phyloP scores from a whole-genome alignment of 495 filamentous ascomycete genomes.

The Stereocaulon alpinum region DNA sequence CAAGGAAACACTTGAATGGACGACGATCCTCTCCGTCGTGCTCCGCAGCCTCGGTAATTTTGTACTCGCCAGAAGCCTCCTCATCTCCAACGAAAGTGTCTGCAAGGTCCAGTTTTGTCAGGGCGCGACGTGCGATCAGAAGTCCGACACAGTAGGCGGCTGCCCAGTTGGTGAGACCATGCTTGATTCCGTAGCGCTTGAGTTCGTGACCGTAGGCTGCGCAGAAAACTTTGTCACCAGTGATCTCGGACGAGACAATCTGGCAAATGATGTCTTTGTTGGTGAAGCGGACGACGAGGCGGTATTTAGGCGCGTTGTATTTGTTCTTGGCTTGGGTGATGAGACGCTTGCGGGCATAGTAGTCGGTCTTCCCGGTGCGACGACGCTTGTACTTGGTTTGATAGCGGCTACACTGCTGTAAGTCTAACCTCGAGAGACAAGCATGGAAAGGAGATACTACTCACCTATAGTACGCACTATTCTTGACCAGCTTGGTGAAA shows the following conservation, averaged over 20 bases:
- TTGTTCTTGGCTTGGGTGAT: slow-evolving; percentile 99
- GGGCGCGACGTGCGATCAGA: slow-evolving; percentile 87
- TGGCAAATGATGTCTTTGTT: slow-evolving; percentile 98
- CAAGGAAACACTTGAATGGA: slow-evolving; percentile 97
- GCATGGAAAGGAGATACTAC: slow-evolving; percentile 22
- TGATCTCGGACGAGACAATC: slow-evolving; percentile 93
- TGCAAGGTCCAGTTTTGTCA: slow-evolving; percentile 91
- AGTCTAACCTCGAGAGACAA: slow-evolving; percentile 4
- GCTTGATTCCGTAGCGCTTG: slow-evolving; percentile 87
- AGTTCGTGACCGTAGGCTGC: slow-evolving; percentile 97
- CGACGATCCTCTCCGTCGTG: slow-evolving; percentile 73
- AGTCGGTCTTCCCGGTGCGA: slow-evolving; percentile 96
- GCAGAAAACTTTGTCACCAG: slow-evolving; percentile 90
- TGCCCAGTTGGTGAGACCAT: slow-evolving; percentile 99
- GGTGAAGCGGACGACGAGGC: slow-evolving; percentile 99
- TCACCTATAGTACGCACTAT: slow-evolving; percentile 94
- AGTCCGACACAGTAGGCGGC: slow-evolving; percentile 95
- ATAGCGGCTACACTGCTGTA: slow-evolving; percentile 60
- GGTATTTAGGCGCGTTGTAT: slow-evolving; percentile 99
- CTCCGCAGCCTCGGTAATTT: slow-evolving; percentile 83
- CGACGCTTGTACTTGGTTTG: slow-evolving; percentile 99
- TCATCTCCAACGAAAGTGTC: slow-evolving; percentile 87
- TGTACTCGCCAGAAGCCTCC: slow-evolving; percentile 90
- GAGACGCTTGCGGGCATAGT: slow-evolving; percentile 98
- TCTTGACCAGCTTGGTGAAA: slow-evolving; percentile 95